Base-by-base conservation (phyloP, 2,329 filamentous ascomycete species). In the Aureobasidium sp. region DNA sequence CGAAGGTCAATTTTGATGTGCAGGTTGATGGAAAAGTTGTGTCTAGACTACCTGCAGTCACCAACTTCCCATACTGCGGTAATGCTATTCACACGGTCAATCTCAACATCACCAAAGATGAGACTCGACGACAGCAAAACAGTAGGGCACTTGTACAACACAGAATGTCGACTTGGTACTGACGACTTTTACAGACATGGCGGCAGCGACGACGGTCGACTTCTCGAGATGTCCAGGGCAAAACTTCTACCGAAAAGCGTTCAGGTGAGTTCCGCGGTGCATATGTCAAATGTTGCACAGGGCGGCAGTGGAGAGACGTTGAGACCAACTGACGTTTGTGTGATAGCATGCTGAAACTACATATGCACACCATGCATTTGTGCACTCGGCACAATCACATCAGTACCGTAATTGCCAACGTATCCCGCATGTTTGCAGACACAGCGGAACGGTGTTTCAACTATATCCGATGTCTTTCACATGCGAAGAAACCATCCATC, bases 31-130 rank as follows among this genome's bases (percentile, higher is more conserved):
- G 81, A 0, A 80, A 89, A 43, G 77, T 79, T 3, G 81, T 43
- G 69, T 44, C 63, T 17, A 84, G 43, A 68, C 73, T 66, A 77
- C 76, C 64, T 72, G 1, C 69, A 67, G 0, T 72, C 69, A 62
- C 65, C 7, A 70, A 71, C n/a, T 97, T 99, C 71, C 91, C 93
- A 0, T 99, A 96, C 74, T 97, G 94, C 70, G 94, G 94, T 43
- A 84, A 85, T 46, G 74, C 85, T 17, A 91, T 99, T 67, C 79
- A 96, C 70, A 89, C 85, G 20, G 76, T 76, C 57, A 92, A 88
- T 0, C 77, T 99, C 32, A 86, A 91, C 64, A 82, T 97, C 52
- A 81, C 79, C 69, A 92, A 89, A 70, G 86, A 91, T 69, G 78
- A 82, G 50, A 81, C 84, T 36, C 79, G 81, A 53, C 75, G 75